Conservation (phyloP, 2,329 filamentous ascomycete genomes). For the Phialophora expanda region DNA sequence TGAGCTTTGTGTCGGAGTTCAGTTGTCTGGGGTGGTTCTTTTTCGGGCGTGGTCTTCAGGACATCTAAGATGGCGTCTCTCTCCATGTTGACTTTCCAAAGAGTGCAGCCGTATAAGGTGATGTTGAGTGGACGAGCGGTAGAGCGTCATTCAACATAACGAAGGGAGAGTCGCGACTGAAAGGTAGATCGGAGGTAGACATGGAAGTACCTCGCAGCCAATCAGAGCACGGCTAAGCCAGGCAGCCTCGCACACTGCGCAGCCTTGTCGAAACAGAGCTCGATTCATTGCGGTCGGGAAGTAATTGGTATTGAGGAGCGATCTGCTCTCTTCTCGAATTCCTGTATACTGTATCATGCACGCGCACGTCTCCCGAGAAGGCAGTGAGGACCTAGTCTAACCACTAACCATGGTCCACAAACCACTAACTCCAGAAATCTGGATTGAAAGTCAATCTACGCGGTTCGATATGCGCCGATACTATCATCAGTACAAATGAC, state of each 20-base stretch:
- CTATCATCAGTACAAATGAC: background rate
- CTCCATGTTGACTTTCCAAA: background rate
- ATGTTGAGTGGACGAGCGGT: background rate
- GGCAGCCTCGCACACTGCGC: background rate
- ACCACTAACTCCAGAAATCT: too few relatives aligned
- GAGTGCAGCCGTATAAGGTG: background rate
- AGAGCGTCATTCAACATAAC: background rate
- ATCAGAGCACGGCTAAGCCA: background rate
- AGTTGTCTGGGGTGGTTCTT: background rate
- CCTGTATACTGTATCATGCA: too few relatives aligned
- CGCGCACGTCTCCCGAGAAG: too few relatives aligned
- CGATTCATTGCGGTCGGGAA: background rate
- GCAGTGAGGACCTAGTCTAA: too few relatives aligned
- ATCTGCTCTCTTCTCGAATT: background rate
- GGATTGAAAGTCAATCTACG: too few relatives aligned
- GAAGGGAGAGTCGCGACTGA: background rate
- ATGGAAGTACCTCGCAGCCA: background rate
- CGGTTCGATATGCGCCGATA: background rate
- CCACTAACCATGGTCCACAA: too few relatives aligned
- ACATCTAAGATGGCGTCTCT: background rate
- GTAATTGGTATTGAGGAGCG: background rate
- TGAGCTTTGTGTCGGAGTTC: conserved; percentile 9
- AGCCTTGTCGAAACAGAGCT: background rate
- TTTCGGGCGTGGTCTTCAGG: background rate
- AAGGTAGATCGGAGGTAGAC: background rate